Base-by-base conservation (phyloP, 441 rosid genomes). In the Gossypium lobatum region DNA sequence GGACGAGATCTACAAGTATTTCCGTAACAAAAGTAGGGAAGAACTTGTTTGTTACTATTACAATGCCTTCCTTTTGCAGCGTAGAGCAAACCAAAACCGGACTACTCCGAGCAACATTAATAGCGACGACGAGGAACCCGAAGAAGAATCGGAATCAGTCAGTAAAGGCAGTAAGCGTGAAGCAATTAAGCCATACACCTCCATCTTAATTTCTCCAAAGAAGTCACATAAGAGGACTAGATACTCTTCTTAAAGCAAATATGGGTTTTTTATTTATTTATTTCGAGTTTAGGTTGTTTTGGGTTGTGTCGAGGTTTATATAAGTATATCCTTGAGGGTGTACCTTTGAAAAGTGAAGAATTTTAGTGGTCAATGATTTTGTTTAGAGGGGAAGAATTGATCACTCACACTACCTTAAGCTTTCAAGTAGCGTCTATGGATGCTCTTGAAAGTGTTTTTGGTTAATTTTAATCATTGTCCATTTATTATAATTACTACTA, bases 81-180 rank as follows among this genome's bases (percentile, higher is more conserved):
- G 88, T 57, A 88, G 98, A 75, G 97, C 88, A 68, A 66, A 79
- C 45, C 99, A 95, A 81, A 95, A 85, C 45, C 80, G 99, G 83
- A 71, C 14, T 21, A 72, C 81, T 71, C 91, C 83, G 10, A 58
- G 68, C 48, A 83, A 79, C 52, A 74, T 88, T 66, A 78, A 86
- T 76, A 93, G 97, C 53, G 99, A 89, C 61, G 90, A 89, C 64
- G 95, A 91, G 60, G 85, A 81, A 58, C 68, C 79, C 3, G 90
- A 59, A 59, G 37, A n/a, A 48, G 54, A 75, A 72, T 14, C 71
- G 26, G 80, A 63, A 37, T 74, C 72, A 31, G 78, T 46, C 53
- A 28, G 69, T 48, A 79, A 79, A 34, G 78, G 81, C 77, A 78
- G 69, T 66, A 60, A 55, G 50, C 73, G 50, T 25, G 82, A 64